phyloP scores from a whole-genome alignment of 106 monocot species.

The Allium cepa region DNA sequence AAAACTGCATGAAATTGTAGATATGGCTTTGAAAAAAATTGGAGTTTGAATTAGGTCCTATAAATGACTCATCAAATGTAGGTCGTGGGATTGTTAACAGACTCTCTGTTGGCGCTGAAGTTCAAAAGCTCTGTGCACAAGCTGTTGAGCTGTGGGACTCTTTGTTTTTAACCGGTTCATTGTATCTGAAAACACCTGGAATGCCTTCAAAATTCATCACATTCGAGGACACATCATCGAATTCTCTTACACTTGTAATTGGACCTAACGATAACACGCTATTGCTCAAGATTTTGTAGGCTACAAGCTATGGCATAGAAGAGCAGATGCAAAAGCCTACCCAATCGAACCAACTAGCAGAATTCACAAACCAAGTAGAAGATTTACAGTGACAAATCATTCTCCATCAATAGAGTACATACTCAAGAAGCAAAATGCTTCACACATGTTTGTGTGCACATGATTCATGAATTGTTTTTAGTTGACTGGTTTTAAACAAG shows the following conservation, averaged over 20 bases:
- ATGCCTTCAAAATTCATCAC: slow-evolving; percentile 20
- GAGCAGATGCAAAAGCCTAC: slow-evolving; percentile 22
- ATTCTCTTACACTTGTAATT: slow-evolving; percentile 30
- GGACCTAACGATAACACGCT: neutral
- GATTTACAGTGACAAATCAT: slow-evolving; percentile 20
- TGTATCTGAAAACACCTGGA: neutral
- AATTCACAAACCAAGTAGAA: slow-evolving; percentile 20
- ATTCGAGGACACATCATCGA: slow-evolving; percentile 37
- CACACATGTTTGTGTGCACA: too few relatives aligned
- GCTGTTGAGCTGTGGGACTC: slow-evolving; percentile 35
- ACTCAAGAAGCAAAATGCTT: slow-evolving; percentile 9
- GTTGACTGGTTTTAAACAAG: too few relatives aligned
- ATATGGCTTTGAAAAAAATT: slow-evolving; percentile 51
- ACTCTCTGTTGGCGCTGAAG: slow-evolving; percentile 73
- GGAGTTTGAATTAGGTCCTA: slow-evolving; percentile 67
- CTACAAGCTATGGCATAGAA: slow-evolving; percentile 38
- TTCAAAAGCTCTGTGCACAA: slow-evolving; percentile 68
- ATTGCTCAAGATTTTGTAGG: slow-evolving; percentile 17
- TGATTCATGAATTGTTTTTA: too few relatives aligned
- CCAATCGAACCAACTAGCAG: slow-evolving; percentile 20
- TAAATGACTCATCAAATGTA: slow-evolving; percentile 40
- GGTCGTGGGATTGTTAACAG: slow-evolving; percentile 76
- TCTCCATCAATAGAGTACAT: slow-evolving; percentile 29
- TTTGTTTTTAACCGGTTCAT: slow-evolving; percentile 14
- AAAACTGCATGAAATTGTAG: slow-evolving; percentile 60